Evolutionary conservation across 495 filamentous ascomycete species (phyloP).

Genomic region (Talaromyces proteolyticus): DNA sequence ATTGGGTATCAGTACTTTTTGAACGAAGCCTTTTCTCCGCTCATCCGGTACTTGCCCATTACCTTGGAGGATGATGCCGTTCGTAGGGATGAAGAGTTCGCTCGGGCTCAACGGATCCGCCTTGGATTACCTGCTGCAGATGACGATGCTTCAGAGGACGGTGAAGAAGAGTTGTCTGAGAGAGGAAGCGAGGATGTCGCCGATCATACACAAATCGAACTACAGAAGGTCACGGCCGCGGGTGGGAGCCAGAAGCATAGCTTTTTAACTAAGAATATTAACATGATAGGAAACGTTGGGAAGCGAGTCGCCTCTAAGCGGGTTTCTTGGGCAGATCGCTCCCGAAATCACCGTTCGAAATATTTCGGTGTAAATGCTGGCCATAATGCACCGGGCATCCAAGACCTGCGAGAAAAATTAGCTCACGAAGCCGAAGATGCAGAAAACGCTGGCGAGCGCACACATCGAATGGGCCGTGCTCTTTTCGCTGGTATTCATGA

Average conservation of each 20-base stretch:
- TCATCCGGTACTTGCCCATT: conserved; percentile 87
- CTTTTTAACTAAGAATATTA: conserved; percentile 7
- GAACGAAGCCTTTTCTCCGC: conserved; percentile 78
- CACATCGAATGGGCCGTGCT: conserved; percentile 58
- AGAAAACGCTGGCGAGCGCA: conserved; percentile 57
- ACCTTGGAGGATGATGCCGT: conserved; percentile 95
- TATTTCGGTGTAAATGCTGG: conserved; percentile 31
- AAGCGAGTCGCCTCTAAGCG: conserved; percentile 12
- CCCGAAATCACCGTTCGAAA: conserved; percentile 34
- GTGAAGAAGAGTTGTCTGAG: conserved; percentile 43
- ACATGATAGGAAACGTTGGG: conserved; percentile 6
- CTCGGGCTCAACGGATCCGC: conserved; percentile 62
- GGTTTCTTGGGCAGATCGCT: conserved; percentile 37
- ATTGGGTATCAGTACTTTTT: conserved; percentile 75
- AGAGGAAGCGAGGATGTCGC: conserved; percentile 24
- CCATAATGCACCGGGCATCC: conserved; percentile 21
- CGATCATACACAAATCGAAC: conserved; percentile 50
- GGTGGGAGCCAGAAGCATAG: conserved; percentile 8
- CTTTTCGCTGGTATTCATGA: conserved; percentile 84
- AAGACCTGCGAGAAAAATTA: conserved; percentile 30
- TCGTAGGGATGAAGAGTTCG: conserved; percentile 81
- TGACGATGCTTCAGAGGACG: conserved; percentile 17
- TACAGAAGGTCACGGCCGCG: conserved; percentile 43
- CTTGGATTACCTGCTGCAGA: conserved; percentile 40
- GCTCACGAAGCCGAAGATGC: conserved; percentile 58